These are phyloP conservation scores for Selenicereus undatus DNA, from an alignment of 148 eudicot genomes.

Conservation along the genomic window DNA sequence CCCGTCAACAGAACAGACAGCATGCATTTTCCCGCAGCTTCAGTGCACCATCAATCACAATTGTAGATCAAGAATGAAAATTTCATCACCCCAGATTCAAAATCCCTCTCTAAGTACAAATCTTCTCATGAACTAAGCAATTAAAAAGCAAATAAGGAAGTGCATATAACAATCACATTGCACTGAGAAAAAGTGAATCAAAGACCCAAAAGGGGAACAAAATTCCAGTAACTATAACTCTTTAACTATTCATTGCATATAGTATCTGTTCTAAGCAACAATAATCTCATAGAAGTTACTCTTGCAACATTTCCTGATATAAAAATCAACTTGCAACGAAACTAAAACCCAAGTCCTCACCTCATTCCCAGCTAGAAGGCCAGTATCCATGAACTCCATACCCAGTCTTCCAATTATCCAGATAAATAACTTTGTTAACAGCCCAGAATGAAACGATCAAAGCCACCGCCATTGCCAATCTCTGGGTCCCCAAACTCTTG, in stretches of 20 bases:
- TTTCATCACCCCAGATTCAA: background rate
- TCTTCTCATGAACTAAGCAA: background rate
- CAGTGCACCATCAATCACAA: background rate
- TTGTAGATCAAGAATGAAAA: background rate
- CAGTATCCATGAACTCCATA: conserved; percentile 82
- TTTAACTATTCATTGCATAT: conserved; percentile 7
- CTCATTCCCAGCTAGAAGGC: conserved; percentile 76
- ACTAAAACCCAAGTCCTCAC: background rate
- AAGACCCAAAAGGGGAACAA: background rate
- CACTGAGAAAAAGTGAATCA: background rate
- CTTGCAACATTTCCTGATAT: background rate
- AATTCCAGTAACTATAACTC: background rate
- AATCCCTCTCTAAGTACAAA: background rate
- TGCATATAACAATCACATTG: background rate
- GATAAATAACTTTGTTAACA: conserved; percentile 65
- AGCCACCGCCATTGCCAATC: conserved; percentile 51
- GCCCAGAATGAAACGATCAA: conserved; percentile 83
- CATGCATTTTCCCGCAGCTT: background rate
- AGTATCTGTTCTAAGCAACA: conserved; percentile 1
- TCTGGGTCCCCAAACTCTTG: conserved; percentile 50
- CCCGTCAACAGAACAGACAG: background rate
- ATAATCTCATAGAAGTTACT: background rate
- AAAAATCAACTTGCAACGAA: background rate
- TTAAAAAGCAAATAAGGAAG: background rate
- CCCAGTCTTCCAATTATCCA: conserved; percentile 99